Conservation (phyloP, 306 rosid species). For the Cucurbita ficifolia region DNA sequence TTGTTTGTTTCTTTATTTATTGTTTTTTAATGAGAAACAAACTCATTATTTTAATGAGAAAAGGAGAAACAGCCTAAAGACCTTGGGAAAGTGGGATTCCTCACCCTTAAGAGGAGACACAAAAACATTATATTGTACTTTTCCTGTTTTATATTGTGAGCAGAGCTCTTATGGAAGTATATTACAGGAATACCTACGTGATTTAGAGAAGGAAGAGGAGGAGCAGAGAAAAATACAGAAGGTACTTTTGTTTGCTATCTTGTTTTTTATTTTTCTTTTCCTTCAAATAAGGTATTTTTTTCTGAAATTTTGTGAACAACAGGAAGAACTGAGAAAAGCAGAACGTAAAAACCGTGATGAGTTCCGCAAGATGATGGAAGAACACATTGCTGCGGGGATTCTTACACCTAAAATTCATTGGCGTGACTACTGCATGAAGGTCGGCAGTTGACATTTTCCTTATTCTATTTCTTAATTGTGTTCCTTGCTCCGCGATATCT, state of each 20-base stretch:
- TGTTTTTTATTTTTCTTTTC: constrained; percentile 6
- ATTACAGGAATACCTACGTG: constrained; percentile 59
- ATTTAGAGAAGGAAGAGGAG: constrained; percentile 85
- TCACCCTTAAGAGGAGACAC: not conserved
- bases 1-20: not conserved
- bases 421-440: constrained; percentile 79
- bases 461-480: not conserved
- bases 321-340: constrained; percentile 80
- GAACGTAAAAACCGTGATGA: constrained; percentile 91
- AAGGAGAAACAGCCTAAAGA: not conserved
- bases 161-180: constrained; percentile 6
- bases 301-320: constrained; percentile 22
- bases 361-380: constrained; percentile 87
- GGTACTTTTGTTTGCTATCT: constrained; percentile 27
- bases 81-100: not conserved
- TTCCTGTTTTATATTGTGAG: not conserved
- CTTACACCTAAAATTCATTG: constrained; percentile 70
- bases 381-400: constrained; percentile 50
- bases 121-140: not conserved
- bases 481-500: not conserved
- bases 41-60: not conserved
- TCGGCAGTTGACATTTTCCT: constrained; percentile 15
- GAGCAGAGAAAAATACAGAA: constrained; percentile 78
- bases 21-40: not conserved
- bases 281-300: constrained; percentile 5